Percentiles rank a stretch among this genome's conserved stretches.
phyloP scores from a whole-genome alignment of 805 yeast genomes.

The Lipomyces anomalus region DNA sequence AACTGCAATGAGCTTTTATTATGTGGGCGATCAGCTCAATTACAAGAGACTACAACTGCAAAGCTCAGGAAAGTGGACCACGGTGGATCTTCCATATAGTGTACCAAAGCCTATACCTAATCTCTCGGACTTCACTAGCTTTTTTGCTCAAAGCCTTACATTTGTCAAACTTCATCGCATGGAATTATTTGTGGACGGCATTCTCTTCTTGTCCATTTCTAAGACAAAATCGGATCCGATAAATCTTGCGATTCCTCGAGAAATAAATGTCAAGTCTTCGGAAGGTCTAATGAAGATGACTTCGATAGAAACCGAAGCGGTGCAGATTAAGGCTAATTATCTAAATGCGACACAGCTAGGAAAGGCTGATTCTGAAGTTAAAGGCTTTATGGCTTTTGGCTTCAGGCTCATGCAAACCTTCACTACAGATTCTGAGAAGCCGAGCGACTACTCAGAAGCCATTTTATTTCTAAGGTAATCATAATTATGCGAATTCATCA shows the following conservation, averaged over 20 bases:
- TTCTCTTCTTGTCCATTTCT: conserved; percentile 27
- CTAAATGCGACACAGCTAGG: conserved; percentile 35
- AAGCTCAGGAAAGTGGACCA: conserved; percentile 31
- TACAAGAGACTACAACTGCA: conserved; percentile 28
- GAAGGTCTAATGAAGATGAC: conserved; percentile 27
- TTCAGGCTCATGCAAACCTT: conserved; percentile 18
- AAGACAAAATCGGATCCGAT: conserved; percentile 27
- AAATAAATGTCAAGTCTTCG: conserved; percentile 27
- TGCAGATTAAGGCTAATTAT: conserved; percentile 31
- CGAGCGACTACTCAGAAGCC: conserved; percentile 31
- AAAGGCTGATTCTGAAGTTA: conserved; percentile 18
- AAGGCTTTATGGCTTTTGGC: conserved; percentile 19
- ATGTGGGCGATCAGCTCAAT: conserved; percentile 36
- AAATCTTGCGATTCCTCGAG: conserved; percentile 26
- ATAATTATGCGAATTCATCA: no score
- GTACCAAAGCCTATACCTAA: conserved; percentile 30
- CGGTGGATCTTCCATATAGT: conserved; percentile 36
- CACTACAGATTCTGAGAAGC: conserved; percentile 28
- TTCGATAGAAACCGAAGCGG: conserved; percentile 24
- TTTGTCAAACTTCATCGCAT: conserved; percentile 32
- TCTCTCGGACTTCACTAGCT: conserved; percentile 33
- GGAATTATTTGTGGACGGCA: conserved; percentile 30
- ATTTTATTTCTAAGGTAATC: conserved; percentile 29
- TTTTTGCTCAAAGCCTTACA: conserved; percentile 36
- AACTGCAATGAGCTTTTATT: conserved; percentile 35